Percentiles rank a stretch among this genome's conserved stretches.
Evolutionary conservation across 139 green algal species (phyloP).

Genomic region (Haematococcus sp.): DNA sequence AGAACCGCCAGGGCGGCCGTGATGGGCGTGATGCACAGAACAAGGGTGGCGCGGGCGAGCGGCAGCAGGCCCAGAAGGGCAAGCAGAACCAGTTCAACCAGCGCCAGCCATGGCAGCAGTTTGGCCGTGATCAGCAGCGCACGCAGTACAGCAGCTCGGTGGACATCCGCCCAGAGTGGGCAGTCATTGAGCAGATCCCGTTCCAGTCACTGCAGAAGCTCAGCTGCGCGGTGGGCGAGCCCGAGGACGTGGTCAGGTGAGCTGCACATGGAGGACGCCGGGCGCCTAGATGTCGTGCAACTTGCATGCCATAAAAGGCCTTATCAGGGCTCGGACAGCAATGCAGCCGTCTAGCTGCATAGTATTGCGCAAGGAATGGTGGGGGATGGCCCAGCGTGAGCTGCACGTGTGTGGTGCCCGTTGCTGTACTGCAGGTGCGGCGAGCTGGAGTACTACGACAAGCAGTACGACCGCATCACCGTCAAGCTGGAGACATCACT

Average conservation of each 20-base stretch:
- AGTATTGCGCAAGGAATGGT: slow-evolving; percentile 2
- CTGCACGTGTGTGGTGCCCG: slow-evolving; percentile 56
- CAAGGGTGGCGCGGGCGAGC: slow-evolving; percentile 25
- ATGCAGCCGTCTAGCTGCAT: not conserved
- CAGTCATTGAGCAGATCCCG: slow-evolving; percentile 90
- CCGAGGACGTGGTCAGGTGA: slow-evolving; percentile 37
- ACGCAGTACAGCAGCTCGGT: slow-evolving; percentile 16
- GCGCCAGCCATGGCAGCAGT: slow-evolving; percentile 33
- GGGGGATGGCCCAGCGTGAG: slow-evolving; percentile 46
- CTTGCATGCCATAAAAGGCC: too few species aligned
- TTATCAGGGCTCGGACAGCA: too few species aligned
- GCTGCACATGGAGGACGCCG: not conserved
- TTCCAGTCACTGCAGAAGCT: slow-evolving; percentile 85
- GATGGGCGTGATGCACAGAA: slow-evolving; percentile 51
- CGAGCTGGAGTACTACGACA: slow-evolving; percentile 88
- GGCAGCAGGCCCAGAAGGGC: slow-evolving; percentile 35
- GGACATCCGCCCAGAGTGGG: slow-evolving; percentile 81
- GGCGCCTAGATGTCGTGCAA: not conserved
- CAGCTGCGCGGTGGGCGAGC: slow-evolving; percentile 49
- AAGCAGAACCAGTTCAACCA: slow-evolving; percentile 21
- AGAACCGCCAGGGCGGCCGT: slow-evolving; percentile 25
- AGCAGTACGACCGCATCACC: slow-evolving; percentile 83
- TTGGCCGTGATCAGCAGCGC: slow-evolving; percentile 49
- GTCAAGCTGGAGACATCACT: slow-evolving; percentile 77
- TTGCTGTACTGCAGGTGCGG: too few species aligned